These are phyloP conservation scores for Picocystis sp. DNA, from an alignment of 163 green algal species.

Conservation along the genomic window DNA sequence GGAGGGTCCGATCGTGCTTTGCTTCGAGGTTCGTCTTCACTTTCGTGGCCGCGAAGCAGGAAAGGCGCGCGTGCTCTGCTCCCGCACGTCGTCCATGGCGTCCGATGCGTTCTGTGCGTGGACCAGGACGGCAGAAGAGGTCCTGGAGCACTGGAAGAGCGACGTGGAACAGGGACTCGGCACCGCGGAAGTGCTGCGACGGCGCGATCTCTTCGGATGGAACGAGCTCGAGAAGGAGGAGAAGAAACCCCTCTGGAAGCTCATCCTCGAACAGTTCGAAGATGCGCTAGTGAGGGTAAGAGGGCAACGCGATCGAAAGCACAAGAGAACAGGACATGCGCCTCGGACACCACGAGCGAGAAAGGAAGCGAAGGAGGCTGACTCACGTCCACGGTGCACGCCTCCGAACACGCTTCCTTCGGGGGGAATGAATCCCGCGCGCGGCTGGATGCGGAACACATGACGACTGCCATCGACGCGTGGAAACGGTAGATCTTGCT, in stretches of 20 bases:
- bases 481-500: constrained; percentile 61
- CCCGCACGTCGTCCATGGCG: constrained; percentile 1
- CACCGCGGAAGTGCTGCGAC: constrained; percentile 31
- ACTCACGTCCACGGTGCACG: too few species aligned
- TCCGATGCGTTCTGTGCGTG: constrained; percentile 30
- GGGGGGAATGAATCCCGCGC: too few species aligned
- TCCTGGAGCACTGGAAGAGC: constrained; percentile 31
- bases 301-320: background rate
- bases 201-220: constrained; percentile 24
- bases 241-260: constrained; percentile 60
- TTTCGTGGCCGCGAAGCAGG: too few species aligned
- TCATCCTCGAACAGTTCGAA: constrained; percentile 91
- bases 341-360: background rate
- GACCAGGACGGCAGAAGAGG: constrained; percentile 22
- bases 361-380: too few species aligned
- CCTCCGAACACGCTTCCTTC: too few species aligned
- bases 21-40: too few species aligned
- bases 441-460: too few species aligned
- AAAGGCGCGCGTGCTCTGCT: too few species aligned
- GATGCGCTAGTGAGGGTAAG: constrained; percentile 67
- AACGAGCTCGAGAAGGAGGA: constrained; percentile 46
- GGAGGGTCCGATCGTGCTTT: too few species aligned
- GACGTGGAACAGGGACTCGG: constrained; percentile 33
- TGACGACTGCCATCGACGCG: too few species aligned
- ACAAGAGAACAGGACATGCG: background rate